Percentiles rank a stretch among this genome's conserved stretches.
Evolutionary conservation across 2,329 filamentous ascomycete species (phyloP).

Genomic region (Trematosphaeria pertusa): DNA sequence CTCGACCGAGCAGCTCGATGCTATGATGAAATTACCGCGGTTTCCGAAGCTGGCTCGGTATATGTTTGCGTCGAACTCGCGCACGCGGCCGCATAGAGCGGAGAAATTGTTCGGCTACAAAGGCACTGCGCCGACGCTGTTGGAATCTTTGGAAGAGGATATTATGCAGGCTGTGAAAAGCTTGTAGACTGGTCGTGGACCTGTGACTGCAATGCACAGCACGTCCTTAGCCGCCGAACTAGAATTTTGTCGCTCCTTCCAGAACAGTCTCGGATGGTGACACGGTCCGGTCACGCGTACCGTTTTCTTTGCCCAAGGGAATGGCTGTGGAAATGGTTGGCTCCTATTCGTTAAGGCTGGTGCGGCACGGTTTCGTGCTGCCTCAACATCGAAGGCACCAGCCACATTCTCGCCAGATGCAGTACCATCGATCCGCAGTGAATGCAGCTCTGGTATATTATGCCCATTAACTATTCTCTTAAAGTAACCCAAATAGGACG

Average conservation of each 20-base stretch:
- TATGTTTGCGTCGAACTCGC: conserved; percentile 60
- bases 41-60: conserved; percentile 40
- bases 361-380: neutral
- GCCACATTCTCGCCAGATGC: neutral
- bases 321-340: neutral
- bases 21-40: conserved; percentile 22
- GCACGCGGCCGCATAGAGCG: conserved; percentile 61
- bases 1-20: conserved; percentile 32
- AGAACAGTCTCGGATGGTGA: neutral
- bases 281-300: neutral
- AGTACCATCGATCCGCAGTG: neutral
- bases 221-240: neutral
- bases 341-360: neutral
- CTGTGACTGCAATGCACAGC: neutral
- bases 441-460: too few species aligned
- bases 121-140: conserved; percentile 56
- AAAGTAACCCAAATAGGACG: too few species aligned
- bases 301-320: too few species aligned
- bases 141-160: conserved; percentile 49
- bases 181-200: neutral
- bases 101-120: conserved; percentile 63
- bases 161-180: conserved; percentile 24
- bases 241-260: neutral
- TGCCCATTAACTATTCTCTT: too few species aligned
- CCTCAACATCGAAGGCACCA: neutral